A percentile compares a stretch with the other conserved stretches of the same genome.
Conservation (phyloP, 805 yeast species). For the Spathaspora sp. region DNA sequence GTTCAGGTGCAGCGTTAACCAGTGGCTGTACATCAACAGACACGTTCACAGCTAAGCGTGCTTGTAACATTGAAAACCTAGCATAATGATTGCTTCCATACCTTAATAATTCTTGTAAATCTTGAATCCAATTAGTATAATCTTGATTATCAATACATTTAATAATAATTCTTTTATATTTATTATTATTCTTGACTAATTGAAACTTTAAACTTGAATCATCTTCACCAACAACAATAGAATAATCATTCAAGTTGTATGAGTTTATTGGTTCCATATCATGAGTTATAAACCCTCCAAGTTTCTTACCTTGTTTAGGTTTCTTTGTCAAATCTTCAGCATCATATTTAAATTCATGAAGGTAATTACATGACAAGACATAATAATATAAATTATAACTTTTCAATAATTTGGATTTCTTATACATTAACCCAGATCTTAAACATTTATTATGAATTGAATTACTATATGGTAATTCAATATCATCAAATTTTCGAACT, state of each 20-base stretch:
- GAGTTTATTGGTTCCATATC: constrained; percentile 39
- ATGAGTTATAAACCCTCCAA: constrained; percentile 39
- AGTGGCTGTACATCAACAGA: constrained; percentile 4
- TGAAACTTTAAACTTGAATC: constrained; percentile 32
- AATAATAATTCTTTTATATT: constrained; percentile 34
- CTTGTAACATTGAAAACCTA: constrained; percentile 35
- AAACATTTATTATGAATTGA: constrained; percentile 39
- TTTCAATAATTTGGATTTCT: constrained; percentile 38
- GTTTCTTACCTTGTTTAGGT: constrained; percentile 13
- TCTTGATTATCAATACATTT: constrained; percentile 43
- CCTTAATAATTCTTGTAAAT: constrained; percentile 48
- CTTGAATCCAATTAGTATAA: constrained; percentile 51
- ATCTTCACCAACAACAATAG: constrained; percentile 21
- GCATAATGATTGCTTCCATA: constrained; percentile 42
- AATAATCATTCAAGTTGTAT: constrained; percentile 37
- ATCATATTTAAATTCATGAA: constrained; percentile 41
- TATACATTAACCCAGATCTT: constrained; percentile 38
- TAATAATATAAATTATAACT: constrained; percentile 35
- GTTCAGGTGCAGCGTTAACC: neutral
- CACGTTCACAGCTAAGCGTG: neutral
- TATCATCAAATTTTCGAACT: constrained; percentile 43
- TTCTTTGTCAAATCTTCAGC: constrained; percentile 10
- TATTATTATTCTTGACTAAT: constrained; percentile 23
- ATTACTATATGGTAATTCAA: constrained; percentile 29
- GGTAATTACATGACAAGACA: constrained; percentile 38